A percentile compares a stretch with the other conserved stretches of the same genome.
phyloP scores from a whole-genome alignment of 148 eudicot genomes.

The Rhododendron ovatum region DNA sequence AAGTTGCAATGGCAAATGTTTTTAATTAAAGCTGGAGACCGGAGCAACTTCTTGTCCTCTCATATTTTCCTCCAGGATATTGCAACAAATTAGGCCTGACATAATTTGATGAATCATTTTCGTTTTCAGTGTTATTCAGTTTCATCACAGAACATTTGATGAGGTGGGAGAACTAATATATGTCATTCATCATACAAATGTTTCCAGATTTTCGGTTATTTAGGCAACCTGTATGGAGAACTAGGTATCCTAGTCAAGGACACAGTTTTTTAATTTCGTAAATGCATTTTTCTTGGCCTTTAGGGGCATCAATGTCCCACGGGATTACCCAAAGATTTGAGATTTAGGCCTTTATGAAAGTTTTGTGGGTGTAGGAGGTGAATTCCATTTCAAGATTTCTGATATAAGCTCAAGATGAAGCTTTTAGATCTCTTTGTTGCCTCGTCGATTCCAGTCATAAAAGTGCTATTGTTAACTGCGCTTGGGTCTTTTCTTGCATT shows the following conservation, averaged over 20 bases:
- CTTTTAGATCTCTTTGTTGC: conserved; percentile 38
- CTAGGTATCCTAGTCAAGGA: background rate
- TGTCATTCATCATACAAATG: background rate
- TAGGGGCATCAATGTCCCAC: background rate
- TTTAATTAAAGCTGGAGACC: background rate
- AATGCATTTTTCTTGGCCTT: background rate
- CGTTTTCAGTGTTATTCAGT: background rate
- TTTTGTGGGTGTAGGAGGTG: background rate
- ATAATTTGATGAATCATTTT: background rate
- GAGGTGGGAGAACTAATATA: background rate
- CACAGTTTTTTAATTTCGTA: background rate
- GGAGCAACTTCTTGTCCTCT: background rate
- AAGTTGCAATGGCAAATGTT: background rate
- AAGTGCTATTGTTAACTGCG: conserved; percentile 48
- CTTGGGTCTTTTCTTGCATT: conserved; percentile 42
- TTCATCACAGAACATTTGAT: background rate
- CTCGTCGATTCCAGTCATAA: conserved; percentile 39
- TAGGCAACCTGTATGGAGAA: background rate
- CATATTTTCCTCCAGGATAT: background rate
- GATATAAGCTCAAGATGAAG: conserved; percentile 16
- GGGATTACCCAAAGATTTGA: background rate
- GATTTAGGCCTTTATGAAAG: background rate
- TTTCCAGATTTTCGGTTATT: background rate
- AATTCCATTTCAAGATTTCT: background rate
- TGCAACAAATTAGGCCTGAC: background rate